Evolutionary conservation across 345 rosid species (phyloP).

Genomic region (Syzygium grande): DNA sequence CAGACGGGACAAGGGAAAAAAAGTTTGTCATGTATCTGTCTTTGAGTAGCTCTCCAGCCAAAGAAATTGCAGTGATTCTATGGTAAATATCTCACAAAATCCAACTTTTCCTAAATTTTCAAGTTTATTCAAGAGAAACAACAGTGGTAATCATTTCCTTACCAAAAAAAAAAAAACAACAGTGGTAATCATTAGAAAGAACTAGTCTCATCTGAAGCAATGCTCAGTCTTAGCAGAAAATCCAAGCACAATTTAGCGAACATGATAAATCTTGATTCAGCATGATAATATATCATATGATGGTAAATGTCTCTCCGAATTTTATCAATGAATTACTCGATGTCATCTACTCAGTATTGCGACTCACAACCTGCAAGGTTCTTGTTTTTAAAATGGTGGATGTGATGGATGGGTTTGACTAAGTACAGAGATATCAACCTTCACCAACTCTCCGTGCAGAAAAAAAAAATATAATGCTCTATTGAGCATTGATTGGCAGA

Average conservation of each 20-base stretch:
- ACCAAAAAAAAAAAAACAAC: too few relatives aligned
- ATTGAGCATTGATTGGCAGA: neutral
- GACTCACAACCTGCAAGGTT: neutral
- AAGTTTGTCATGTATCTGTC: neutral
- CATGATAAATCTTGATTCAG: neutral
- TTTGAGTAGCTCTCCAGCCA: neutral
- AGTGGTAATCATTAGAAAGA: neutral
- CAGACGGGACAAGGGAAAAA: neutral
- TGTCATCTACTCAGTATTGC: neutral
- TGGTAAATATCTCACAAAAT: neutral
- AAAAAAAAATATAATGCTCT: neutral
- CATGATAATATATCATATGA: neutral
- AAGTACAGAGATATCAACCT: neutral
- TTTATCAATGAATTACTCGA: neutral
- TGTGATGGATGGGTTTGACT: neutral
- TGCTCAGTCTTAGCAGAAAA: neutral
- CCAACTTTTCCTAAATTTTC: neutral
- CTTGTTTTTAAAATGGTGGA: neutral
- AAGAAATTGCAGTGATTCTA: neutral
- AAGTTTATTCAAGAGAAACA: neutral
- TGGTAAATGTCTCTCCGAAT: neutral
- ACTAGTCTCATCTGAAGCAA: neutral
- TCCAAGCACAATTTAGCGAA: neutral
- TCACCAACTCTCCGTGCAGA: neutral
- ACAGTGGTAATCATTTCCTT: too few relatives aligned